Evolutionary conservation across 106 monocot genomes (phyloP), one percentile per base, ranked within the genome.

Genomic region (Ottelia alismoides): DNA sequence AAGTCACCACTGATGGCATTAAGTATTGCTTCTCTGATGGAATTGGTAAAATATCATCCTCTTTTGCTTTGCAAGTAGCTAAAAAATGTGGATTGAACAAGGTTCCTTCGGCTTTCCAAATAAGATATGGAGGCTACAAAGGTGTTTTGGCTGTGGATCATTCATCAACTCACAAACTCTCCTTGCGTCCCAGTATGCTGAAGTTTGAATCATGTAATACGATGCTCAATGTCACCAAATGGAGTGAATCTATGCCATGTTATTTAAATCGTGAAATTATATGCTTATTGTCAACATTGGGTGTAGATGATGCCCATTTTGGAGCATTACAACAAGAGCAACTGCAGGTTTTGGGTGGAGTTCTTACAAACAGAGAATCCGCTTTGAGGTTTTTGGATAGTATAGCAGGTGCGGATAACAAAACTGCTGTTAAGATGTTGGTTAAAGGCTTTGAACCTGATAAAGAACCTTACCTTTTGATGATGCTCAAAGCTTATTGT

Each of bases 1-100:
- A 89, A 63, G 53, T 72, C 47, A 43, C 44, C 61, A 65, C 65
- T 50, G 76, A 85, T 66, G 81, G 85, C 20, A 63, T 66, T 19
- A 80, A 73, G 49, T 98, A 90, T 65, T 79, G 74, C 64, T 98
- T 98, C 72, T 90, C 98, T 40, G 98, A 98, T 82, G 98, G 98
- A 26, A 86, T 98, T 62, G 98, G 98, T 28, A 89, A 77, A 70
- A 90, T 98, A 24, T 98, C 98, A 52, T 20, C 53, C 19, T 45
- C 74, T 25, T 83, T 98, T 70, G 98, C 90, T 2, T 61, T 29
- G 45, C 73, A 78, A 74, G 64, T 98, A 22, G 78, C 98, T 45
- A 48, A 68, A 20, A 67, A 63, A 51, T 76, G 75, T 67, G 85
- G 79, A 46, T 24, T 90, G 44, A 63, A 19, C 55, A 24, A 70